These are phyloP conservation scores for Daldinia vernicosa DNA, from an alignment of 495 filamentous ascomycete genomes.

Conservation along the genomic window DNA sequence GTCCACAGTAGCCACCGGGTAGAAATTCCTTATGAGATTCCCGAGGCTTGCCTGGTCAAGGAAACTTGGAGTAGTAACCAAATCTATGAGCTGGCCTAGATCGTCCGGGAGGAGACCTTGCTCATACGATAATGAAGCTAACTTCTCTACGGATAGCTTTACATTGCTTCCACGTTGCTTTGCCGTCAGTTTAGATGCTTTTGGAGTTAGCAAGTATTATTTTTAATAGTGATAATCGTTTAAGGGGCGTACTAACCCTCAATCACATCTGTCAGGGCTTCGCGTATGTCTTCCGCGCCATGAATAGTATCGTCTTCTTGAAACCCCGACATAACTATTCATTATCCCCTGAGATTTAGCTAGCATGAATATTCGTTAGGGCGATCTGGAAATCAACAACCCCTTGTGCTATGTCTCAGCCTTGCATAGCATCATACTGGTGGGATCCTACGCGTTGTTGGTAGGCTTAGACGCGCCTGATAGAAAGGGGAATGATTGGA, in stretches of 20 bases:
- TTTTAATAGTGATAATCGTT: neutral
- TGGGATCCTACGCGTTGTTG: conserved; percentile 18
- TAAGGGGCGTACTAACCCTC: conserved; percentile 32
- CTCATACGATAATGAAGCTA: conserved; percentile 66
- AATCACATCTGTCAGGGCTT: conserved; percentile 36
- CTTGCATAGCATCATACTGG: conserved; percentile 9
- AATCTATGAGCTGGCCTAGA: conserved; percentile 70
- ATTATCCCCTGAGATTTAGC: neutral
- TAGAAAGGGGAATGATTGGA: conserved; percentile 23
- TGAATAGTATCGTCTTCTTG: conserved; percentile 13
- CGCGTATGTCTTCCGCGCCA: conserved; percentile 23
- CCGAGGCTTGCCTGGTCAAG: conserved; percentile 79
- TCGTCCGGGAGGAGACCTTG: conserved; percentile 68
- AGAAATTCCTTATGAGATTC: conserved; percentile 75
- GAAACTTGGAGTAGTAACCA: conserved; percentile 70
- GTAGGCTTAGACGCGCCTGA: conserved; percentile 22
- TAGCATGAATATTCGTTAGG: neutral
- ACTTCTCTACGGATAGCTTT: conserved; percentile 57
- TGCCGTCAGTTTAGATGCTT: conserved; percentile 60
- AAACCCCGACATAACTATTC: conserved; percentile 21
- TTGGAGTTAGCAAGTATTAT: conserved; percentile 7
- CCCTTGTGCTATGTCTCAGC: conserved; percentile 9
- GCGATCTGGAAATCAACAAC: neutral
- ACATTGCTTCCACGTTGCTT: conserved; percentile 57
- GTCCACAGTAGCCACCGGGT: conserved; percentile 70